Evolutionary conservation across 768 basidiomycete species (phyloP), one percentile per base, ranked within the genome.

Genomic region (Scleroderma bovista): DNA sequence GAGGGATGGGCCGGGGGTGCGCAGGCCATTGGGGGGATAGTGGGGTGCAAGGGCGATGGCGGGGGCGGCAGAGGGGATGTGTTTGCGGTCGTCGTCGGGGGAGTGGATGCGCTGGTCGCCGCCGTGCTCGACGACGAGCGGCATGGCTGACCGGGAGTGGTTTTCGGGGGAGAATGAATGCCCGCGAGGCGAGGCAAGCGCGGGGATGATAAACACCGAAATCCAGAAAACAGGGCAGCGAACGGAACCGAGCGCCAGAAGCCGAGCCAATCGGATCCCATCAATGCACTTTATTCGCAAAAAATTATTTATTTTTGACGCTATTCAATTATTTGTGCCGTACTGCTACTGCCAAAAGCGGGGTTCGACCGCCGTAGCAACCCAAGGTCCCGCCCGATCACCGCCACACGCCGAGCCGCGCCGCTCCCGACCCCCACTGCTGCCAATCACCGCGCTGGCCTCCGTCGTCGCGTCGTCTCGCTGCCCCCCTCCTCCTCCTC

Each of bases 181-280:
- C 71, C 77, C 77, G 79, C 76, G 70, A 69, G 66, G 78, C 71
- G 75, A 78, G 73, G 74, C 74, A 75, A 76, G 75, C 76, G 81
- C 81, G 81, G 81, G 78, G 78, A 74, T 74, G 80, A 75, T 76
- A 74, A 75, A 72, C 54, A 55, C 51, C 51, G 56, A 57, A 75
- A 70, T 67, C 66, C 74, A 74, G 75, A 76, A 57, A 61, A 69
- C 64, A 70, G 65, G 63, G 67, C 63, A 58, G 52, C 55, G 60
- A 58, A 69, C 69, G 70, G 70, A 70, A 66, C 73, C 74, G 72
- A 75, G 67, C 69, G 62, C 69, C 64, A 61, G 63, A 64, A 64
- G 80, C 80, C 80, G 80, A 78, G 55, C 78, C 81, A 80, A 81
- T 81, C 80, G 80, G 80, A 78, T 73, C 69, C 45, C 52, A 41